Conservation (phyloP, 805 yeast species). For the Tanozyma kutaoensis region DNA sequence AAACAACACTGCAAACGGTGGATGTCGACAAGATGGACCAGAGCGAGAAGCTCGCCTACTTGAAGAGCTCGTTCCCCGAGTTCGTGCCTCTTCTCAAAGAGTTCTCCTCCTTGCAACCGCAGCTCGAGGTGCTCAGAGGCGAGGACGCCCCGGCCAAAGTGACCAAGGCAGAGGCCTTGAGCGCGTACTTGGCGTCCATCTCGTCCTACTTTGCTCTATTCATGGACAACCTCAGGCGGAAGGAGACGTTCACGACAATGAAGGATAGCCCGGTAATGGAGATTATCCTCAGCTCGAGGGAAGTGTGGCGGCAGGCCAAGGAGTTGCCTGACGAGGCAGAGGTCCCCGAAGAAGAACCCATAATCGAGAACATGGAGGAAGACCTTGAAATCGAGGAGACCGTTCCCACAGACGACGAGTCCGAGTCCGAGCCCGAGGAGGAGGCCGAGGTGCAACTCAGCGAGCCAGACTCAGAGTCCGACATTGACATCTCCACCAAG, state of each 20-base stretch:
- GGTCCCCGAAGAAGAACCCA: neutral
- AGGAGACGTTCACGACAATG: constrained; percentile 43
- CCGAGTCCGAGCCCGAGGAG: constrained; percentile 2
- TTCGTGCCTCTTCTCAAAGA: constrained; percentile 67
- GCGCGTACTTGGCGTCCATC: constrained; percentile 69
- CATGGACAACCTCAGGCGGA: constrained; percentile 37
- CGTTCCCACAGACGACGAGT: constrained; percentile 4
- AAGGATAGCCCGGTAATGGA: constrained; percentile 89
- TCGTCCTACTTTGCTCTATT: constrained; percentile 70
- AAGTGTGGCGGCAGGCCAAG: constrained; percentile 79
- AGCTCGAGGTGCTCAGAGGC: constrained; percentile 21
- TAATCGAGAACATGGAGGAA: neutral
- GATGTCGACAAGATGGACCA: constrained; percentile 26
- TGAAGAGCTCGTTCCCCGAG: constrained; percentile 68
- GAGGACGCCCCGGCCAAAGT: constrained; percentile 20
- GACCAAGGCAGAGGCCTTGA: constrained; percentile 56
- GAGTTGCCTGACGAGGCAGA: constrained; percentile 17
- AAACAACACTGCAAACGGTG: constrained; percentile 3
- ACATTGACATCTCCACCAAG: constrained; percentile 29
- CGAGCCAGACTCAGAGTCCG: constrained; percentile 23
- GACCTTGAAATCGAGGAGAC: constrained; percentile 2
- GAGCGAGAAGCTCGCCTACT: constrained; percentile 29
- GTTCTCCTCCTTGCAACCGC: constrained; percentile 26
- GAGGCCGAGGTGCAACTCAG: constrained; percentile 1
- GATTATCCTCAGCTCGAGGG: constrained; percentile 65